Percentiles rank a stretch among this genome's conserved stretches.
phyloP scores from a whole-genome alignment of 2,329 filamentous ascomycete species.

The Nannizziopsis barbatae region DNA sequence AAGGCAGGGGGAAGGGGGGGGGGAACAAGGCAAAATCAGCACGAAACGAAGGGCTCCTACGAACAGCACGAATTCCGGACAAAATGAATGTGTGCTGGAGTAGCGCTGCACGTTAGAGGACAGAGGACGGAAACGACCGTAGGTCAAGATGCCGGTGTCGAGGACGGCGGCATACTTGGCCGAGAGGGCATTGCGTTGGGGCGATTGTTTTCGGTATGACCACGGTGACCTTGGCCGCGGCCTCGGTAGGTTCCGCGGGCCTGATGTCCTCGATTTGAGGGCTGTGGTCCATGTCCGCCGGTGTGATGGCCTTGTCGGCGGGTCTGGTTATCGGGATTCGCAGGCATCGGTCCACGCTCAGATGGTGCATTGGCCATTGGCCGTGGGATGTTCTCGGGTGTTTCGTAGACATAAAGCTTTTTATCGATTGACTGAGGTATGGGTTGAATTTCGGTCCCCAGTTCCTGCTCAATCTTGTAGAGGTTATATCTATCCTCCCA shows the following conservation, averaged over 20 bases:
- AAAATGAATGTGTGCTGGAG: too few species aligned
- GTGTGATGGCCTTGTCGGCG: conserved; percentile 28
- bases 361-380: conserved; percentile 53
- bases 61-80: too few species aligned
- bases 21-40: background rate
- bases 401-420: conserved; percentile 95
- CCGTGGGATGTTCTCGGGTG: conserved; percentile 85
- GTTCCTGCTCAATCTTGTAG: conserved; percentile 94
- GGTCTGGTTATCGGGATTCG: conserved; percentile 23
- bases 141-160: conserved; percentile 12
- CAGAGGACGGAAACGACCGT: background rate
- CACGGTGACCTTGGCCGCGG: conserved; percentile 35
- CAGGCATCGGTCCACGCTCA: conserved; percentile 18
- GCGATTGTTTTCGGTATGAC: conserved; percentile 25
- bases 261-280: conserved; percentile 26
- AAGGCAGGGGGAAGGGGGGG: background rate
- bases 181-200: conserved; percentile 21
- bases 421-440: conserved; percentile 93
- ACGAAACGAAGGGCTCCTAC: too few species aligned
- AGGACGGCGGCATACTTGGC: conserved; percentile 8
- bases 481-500: conserved; percentile 99
- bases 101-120: background rate
- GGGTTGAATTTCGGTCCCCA: conserved; percentile 95
- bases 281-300: conserved; percentile 28
- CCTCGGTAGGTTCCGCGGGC: conserved; percentile 33